Evolutionary conservation across 257 asterid species (phyloP).

Genomic region (Lithospermum erythrorhizon): DNA sequence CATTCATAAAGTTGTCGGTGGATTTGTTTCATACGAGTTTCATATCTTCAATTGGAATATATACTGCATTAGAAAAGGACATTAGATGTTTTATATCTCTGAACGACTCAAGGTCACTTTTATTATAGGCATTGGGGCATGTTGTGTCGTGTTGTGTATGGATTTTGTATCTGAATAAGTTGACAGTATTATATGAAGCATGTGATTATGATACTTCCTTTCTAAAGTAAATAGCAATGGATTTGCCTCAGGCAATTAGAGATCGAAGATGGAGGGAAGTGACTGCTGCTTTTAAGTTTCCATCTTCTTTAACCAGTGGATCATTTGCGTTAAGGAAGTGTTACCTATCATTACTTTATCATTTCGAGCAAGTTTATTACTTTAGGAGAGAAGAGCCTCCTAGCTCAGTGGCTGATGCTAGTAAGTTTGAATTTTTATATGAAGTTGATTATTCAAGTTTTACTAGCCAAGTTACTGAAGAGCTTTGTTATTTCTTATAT

Average conservation of each 20-base stretch:
- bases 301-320: conserved; percentile 71
- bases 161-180: too few species aligned
- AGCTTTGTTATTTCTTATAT: conserved; percentile 9
- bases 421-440: conserved; percentile 4
- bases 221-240: conserved; percentile 8
- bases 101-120: not conserved
- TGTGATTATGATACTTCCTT: not conserved
- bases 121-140: too few species aligned
- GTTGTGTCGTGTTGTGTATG: too few species aligned
- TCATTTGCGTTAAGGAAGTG: conserved; percentile 73
- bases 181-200: too few species aligned
- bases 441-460: not conserved
- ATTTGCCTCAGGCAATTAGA: conserved; percentile 47
- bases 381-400: conserved; percentile 61
- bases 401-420: conserved; percentile 32
- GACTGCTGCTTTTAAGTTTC: conserved; percentile 64
- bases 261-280: conserved; percentile 95
- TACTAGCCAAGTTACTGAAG: conserved; percentile 8
- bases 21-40: not conserved
- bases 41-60: not conserved
- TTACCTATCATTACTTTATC: conserved; percentile 73
- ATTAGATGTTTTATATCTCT: not conserved
- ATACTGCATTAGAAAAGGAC: not conserved
- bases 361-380: conserved; percentile 93
- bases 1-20: not conserved